Evolutionary conservation across 1,139 yeast genomes (phyloP).

Genomic region (Wickerhamiella pararugosa): DNA sequence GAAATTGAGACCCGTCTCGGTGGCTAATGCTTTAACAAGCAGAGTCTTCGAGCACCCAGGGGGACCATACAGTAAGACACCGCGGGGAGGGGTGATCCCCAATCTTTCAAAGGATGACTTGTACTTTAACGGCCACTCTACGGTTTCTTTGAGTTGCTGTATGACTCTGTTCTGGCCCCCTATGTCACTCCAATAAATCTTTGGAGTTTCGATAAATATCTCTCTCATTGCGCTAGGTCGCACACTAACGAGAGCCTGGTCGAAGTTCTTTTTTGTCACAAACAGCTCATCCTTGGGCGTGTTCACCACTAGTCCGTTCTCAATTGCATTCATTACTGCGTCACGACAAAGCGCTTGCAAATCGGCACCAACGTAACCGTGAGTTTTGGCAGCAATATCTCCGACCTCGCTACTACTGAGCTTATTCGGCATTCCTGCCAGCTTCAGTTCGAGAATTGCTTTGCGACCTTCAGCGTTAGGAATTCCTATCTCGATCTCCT

Average conservation of each 20-base stretch:
- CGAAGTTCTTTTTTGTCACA: slow-evolving; percentile 39
- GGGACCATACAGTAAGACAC: slow-evolving; percentile 81
- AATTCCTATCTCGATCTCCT: slow-evolving; percentile 92
- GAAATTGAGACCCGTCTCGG: slow-evolving; percentile 86
- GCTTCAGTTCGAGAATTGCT: slow-evolving; percentile 57
- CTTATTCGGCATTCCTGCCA: slow-evolving; percentile 49
- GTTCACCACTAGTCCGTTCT: slow-evolving; percentile 34
- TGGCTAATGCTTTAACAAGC: slow-evolving; percentile 88
- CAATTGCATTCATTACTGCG: slow-evolving; percentile 71
- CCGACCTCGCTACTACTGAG: slow-evolving; percentile 40
- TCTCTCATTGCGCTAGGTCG: slow-evolving; percentile 97
- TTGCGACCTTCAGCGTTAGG: slow-evolving; percentile 93
- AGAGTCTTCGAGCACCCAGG: slow-evolving; percentile 94
- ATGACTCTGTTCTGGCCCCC: slow-evolving; percentile 88
- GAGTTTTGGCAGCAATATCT: slow-evolving; percentile 59
- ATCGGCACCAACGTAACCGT: slow-evolving; percentile 97
- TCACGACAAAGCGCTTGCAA: slow-evolving; percentile 76
- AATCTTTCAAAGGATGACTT: slow-evolving; percentile 57
- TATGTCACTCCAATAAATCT: slow-evolving; percentile 84
- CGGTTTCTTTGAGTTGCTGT: slow-evolving; percentile 69
- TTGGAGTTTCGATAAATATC: slow-evolving; percentile 84
- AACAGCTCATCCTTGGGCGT: slow-evolving; percentile 27
- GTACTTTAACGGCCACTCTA: slow-evolving; percentile 80
- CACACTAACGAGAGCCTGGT: slow-evolving; percentile 55
- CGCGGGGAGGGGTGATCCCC: slow-evolving; percentile 85